Conservation (phyloP, 805 yeast species). For the Kodamaea restingae region DNA sequence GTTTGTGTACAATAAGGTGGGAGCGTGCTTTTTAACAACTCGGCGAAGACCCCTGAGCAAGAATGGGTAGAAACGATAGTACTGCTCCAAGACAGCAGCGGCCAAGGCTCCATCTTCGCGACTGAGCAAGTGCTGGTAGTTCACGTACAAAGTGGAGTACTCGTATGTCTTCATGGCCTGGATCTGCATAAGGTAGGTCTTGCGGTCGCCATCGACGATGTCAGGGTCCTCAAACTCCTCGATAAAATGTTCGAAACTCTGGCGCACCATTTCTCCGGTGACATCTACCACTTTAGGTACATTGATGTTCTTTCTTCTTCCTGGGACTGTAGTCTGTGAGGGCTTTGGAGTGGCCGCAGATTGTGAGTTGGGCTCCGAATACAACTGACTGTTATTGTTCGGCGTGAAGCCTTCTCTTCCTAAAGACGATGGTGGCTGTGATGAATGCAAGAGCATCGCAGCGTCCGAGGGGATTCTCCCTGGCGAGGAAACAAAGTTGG, state of each 20-base stretch:
- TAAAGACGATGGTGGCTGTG: constrained; percentile 41
- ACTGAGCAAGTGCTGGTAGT: constrained; percentile 70
- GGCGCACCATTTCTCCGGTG: constrained; percentile 91
- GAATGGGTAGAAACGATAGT: constrained; percentile 87
- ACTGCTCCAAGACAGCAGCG: constrained; percentile 84
- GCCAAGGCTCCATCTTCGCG: constrained; percentile 86
- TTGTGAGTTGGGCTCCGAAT: constrained; percentile 23
- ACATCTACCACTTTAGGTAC: constrained; percentile 86
- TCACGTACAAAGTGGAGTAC: constrained; percentile 73
- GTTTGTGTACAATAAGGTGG: constrained; percentile 49
- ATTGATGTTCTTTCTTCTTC: constrained; percentile 56
- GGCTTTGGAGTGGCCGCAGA: constrained; percentile 13
- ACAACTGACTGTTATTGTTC: constrained; percentile 20
- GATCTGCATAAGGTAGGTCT: constrained; percentile 71
- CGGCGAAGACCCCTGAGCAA: constrained; percentile 69
- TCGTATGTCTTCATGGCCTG: constrained; percentile 77
- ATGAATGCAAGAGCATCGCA: constrained; percentile 35
- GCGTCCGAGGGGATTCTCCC: constrained; percentile 43
- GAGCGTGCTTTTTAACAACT: constrained; percentile 71
- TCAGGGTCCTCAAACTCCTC: constrained; percentile 53
- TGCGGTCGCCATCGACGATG: constrained; percentile 43
- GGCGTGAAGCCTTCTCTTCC: constrained; percentile 37
- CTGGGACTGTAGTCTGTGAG: constrained; percentile 16
- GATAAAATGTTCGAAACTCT: constrained; percentile 81
- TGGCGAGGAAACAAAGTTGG: constrained; percentile 43